A percentile compares a stretch with the other conserved stretches of the same genome.
These are phyloP conservation scores for Mycena floridula DNA, from an alignment of 768 basidiomycete genomes.

Conservation along the genomic window DNA sequence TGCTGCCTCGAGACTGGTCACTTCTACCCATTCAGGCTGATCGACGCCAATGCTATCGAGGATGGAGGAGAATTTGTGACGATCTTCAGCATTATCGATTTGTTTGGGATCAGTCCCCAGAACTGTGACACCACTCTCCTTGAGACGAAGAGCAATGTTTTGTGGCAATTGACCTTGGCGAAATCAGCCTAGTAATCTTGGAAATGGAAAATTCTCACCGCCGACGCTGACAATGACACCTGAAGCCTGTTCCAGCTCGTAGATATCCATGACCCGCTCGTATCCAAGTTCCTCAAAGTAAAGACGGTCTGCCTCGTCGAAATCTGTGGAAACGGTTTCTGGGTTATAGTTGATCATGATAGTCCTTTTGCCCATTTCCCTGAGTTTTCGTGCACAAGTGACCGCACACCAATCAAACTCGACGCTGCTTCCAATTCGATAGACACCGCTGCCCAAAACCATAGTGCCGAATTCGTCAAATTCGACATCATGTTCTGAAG, in stretches of 20 bases:
- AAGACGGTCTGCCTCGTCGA: conserved; percentile 97
- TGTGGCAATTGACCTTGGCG: conserved; percentile 87
- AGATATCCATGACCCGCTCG: conserved; percentile 99
- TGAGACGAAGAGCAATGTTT: conserved; percentile 95
- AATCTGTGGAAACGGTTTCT: conserved; percentile 98
- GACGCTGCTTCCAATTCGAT: conserved; percentile 96
- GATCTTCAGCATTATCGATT: conserved; percentile 97
- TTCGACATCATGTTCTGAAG: conserved; percentile 89
- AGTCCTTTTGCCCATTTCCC: conserved; percentile 89
- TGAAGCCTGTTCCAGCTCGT: conserved; percentile 87
- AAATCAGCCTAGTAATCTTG: conserved; percentile 2
- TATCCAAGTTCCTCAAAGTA: conserved; percentile 99
- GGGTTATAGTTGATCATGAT: conserved; percentile 99
- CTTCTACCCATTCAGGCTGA: conserved; percentile 95
- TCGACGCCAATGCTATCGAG: conserved; percentile 94
- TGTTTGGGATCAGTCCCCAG: conserved; percentile 92
- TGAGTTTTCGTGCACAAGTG: conserved; percentile 88
- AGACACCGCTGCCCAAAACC: conserved; percentile 97
- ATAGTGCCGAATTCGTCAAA: conserved; percentile 98
- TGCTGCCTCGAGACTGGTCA: conserved; percentile 80
- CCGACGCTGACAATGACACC: conserved; percentile 97
- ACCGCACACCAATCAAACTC: conserved; percentile 99
- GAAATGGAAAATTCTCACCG: conserved; percentile 42
- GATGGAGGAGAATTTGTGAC: conserved; percentile 98
- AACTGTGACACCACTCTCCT: conserved; percentile 85